Base-by-base conservation (phyloP, 1,139 yeast genomes). In the Eremothecium coryli region DNA sequence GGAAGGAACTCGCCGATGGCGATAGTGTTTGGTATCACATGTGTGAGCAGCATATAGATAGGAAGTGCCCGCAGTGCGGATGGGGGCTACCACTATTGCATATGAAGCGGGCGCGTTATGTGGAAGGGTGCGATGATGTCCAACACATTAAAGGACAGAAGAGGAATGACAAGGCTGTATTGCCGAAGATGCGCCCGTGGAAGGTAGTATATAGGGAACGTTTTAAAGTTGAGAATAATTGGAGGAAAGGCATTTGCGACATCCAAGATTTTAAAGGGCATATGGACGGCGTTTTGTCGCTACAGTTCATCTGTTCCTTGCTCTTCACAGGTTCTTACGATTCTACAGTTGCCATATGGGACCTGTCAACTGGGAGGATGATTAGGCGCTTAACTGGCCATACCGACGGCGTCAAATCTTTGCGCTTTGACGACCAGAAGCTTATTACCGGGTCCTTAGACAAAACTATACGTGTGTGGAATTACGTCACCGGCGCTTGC, bases 41-140 rank as follows among this genome's bases (percentile, higher is more conserved):
- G 90, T 90, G 98, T 58, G 95, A 86, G 57, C 98, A 90, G 59
- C 98, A 90, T 56, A 90, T 90, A 39, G 98, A 90, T 60, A 69
- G 94, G 40, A 90, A 90, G 58, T 90, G 98, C 61, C 95, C 96
- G 29, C 85, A 84, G 55, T 90, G 98, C 65, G 98, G 98, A 8
- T 90, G 98, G 98, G 98, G 98, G 4, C 66, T 90, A 46, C 98
- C 98, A 2, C 64, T 90, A 41, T 73, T 90, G 73, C 85, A 79
- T 48, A 81, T 81, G 79, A 79, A 78, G 52, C 65, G 82, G 42
- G 79, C 82, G 5, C 63, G 84, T 42, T 41, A 38, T 32, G 41
- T 45, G 17, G 46, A 41, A 24, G n/a, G n/a, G n/a, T n/a, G n/a
- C n/a, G n/a, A n/a, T n/a, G 35, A 36, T 8, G n/a, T n/a, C n/a